A percentile compares a stretch with the other conserved stretches of the same genome.
phyloP scores from a whole-genome alignment of 495 filamentous ascomycete species.

The Trichoderma parareesei region DNA sequence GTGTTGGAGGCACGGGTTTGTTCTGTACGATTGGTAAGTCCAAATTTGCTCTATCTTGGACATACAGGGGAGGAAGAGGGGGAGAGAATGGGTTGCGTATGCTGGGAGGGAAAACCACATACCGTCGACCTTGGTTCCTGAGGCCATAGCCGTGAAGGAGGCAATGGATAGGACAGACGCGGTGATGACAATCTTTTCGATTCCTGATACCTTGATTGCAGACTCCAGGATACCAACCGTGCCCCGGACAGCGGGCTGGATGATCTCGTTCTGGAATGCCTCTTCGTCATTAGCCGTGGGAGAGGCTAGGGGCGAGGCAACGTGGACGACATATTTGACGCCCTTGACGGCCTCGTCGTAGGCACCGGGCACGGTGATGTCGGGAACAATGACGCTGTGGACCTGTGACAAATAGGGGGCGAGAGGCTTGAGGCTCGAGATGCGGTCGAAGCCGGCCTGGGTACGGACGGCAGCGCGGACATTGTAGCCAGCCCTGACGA shows the following conservation, averaged over 20 bases:
- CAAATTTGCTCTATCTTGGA: too few relatives aligned
- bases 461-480: slow-evolving; percentile 30
- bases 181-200: slow-evolving; percentile 57
- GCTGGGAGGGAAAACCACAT: slow-evolving; percentile 18
- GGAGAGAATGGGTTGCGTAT: too few relatives aligned
- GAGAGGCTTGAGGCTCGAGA: slow-evolving; percentile 14
- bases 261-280: slow-evolving; percentile 20
- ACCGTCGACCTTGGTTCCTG: neutral
- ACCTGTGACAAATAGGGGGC: slow-evolving; percentile 18
- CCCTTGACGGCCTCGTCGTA: slow-evolving; percentile 35
- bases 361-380: slow-evolving; percentile 28
- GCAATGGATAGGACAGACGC: slow-evolving; percentile 33
- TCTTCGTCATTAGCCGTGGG: neutral
- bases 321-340: slow-evolving; percentile 35
- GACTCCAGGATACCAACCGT: slow-evolving; percentile 67
- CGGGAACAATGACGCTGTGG: slow-evolving; percentile 30
- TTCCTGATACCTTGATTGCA: slow-evolving; percentile 48
- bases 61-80: too few relatives aligned
- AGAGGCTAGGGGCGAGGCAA: slow-evolving; percentile 31
- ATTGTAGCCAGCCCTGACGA: slow-evolving; percentile 20
- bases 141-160: slow-evolving; percentile 9
- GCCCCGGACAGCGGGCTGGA: slow-evolving; percentile 66
- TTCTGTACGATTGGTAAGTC: slow-evolving; percentile 12
- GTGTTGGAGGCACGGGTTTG: slow-evolving; percentile 24
- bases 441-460: slow-evolving; percentile 17